Base-by-base conservation (phyloP, 1,139 yeast species). In the Zygosaccharomyces sapae region DNA sequence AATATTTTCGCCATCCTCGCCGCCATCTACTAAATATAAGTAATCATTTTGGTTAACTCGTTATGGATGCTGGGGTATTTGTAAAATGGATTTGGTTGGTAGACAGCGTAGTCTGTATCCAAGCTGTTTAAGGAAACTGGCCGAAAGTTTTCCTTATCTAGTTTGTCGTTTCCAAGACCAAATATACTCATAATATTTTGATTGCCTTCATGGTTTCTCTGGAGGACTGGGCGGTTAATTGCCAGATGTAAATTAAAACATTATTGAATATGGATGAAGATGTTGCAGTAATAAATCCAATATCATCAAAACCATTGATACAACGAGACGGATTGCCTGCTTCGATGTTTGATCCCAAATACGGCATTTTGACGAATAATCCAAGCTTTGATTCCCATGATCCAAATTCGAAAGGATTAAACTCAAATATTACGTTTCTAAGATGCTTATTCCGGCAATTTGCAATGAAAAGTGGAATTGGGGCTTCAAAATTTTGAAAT, bases 81-180 rank as follows among this genome's bases (percentile, higher is more conserved):
- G 51, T 66, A 74, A 65, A 86, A 89, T 3, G 96, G 96, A 56
- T 86, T 88, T 3, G 95, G 95, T 9, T 78, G 70, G 66, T 75
- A 77, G 4, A 84, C 64, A 0, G 95, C 92, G 63, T 81, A 83
- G 56, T 85, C 92, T 8, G 86, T 55, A 77, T 44, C 73, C 73
- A 12, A 55, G 51, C 34, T 43, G 6, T 31, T 41, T 7, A 46
- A 16, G 19, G 38, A 38, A 12, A 44, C 43, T n/a, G 47, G 44
- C 13, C 13, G 34, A 9, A 45, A 22, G 43, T 22, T 22, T 22
- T 53, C 57, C 18, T 51, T 49, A 33, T 55, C 53, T 9, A 50
- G 44, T 4, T 56, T 55, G 35, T 29, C 45, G 16, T 25, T 33
- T 2, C 47, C 70, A 8, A 79, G 55, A 0, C 83, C 83, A 64